Percentiles rank a stretch among this genome's conserved stretches.
Conservation (phyloP, 495 filamentous ascomycete species). For the Penicillium manginii region DNA sequence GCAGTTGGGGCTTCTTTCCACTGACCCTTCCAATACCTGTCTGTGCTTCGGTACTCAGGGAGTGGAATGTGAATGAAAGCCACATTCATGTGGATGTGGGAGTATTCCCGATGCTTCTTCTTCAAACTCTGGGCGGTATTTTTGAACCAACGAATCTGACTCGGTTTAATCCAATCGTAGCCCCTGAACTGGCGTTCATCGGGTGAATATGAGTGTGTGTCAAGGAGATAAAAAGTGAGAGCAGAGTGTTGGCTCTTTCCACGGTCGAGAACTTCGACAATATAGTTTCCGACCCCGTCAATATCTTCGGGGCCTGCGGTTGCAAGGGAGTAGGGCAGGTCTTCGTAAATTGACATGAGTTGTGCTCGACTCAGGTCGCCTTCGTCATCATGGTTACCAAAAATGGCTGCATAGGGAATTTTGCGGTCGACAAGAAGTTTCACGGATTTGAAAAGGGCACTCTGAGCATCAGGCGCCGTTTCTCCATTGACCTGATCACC, state of each 20-base stretch:
- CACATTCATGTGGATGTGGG: slow-evolving; percentile 90
- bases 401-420: slow-evolving; percentile 91
- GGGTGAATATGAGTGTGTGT: slow-evolving; percentile 90
- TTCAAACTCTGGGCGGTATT: slow-evolving; percentile 68
- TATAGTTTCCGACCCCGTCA: slow-evolving; percentile 93
- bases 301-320: slow-evolving; percentile 78
- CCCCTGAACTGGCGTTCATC: slow-evolving; percentile 83
- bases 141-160: slow-evolving; percentile 94
- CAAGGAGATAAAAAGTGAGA: slow-evolving; percentile 89
- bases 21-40: slow-evolving; percentile 59
- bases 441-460: slow-evolving; percentile 91
- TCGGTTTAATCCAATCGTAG: slow-evolving; percentile 95
- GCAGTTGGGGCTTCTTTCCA: slow-evolving; percentile 82
- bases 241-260: slow-evolving; percentile 82
- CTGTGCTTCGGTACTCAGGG: slow-evolving; percentile 73
- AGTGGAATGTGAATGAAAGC: slow-evolving; percentile 98
- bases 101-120: slow-evolving; percentile 77
- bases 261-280: slow-evolving; percentile 84
- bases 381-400: slow-evolving; percentile 98
- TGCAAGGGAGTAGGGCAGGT: slow-evolving; percentile 87
- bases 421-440: slow-evolving; percentile 82
- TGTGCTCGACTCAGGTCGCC: slow-evolving; percentile 73
- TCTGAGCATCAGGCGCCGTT: slow-evolving; percentile 87
- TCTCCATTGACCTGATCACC: slow-evolving; percentile 97
- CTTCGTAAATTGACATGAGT: slow-evolving; percentile 83